Evolutionary conservation across 495 filamentous ascomycete genomes (phyloP).

Genomic region (Tuber umbilicatum): DNA sequence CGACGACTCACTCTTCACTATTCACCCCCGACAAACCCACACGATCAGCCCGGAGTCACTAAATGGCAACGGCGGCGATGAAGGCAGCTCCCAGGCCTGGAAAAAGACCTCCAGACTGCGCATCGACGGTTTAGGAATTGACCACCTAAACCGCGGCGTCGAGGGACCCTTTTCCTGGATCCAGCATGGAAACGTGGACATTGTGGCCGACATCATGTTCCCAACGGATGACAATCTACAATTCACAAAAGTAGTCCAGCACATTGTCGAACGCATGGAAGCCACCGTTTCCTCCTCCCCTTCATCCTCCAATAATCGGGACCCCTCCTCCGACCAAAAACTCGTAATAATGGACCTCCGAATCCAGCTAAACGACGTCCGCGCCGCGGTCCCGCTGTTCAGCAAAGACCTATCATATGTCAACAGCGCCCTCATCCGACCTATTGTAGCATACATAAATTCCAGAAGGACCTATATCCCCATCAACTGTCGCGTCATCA

Average conservation of each 20-base stretch:
- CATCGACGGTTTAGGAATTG: conserved; percentile 89
- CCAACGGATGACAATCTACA: conserved; percentile 78
- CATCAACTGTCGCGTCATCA: conserved; percentile 87
- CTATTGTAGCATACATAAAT: conserved; percentile 99
- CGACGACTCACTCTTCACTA: conserved; percentile 92
- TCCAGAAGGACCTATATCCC: conserved; percentile 87
- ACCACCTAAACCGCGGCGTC: conserved; percentile 90
- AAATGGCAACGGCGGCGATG: conserved; percentile 45
- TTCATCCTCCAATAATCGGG: conserved; percentile 33
- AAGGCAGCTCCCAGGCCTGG: conserved; percentile 58
- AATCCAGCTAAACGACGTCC: conserved; percentile 84
- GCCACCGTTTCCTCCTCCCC: conserved; percentile 76
- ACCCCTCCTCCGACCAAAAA: conserved; percentile 29
- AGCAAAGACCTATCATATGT: conserved; percentile 83
- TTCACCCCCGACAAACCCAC: conserved; percentile 88
- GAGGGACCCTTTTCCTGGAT: conserved; percentile 97
- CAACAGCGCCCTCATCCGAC: conserved; percentile 87
- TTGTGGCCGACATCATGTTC: conserved; percentile 90
- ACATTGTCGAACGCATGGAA: conserved; percentile 91
- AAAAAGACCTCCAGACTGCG: conserved; percentile 87
- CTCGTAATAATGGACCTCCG: conserved; percentile 65
- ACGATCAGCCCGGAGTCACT: conserved; percentile 48
- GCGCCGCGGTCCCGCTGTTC: conserved; percentile 85
- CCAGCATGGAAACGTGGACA: conserved; percentile 89
- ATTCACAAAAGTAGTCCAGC: conserved; percentile 82